A percentile compares a stretch with the other conserved stretches of the same genome.
Evolutionary conservation across 768 basidiomycete genomes (phyloP).

Genomic region (Tremella fuciformis): DNA sequence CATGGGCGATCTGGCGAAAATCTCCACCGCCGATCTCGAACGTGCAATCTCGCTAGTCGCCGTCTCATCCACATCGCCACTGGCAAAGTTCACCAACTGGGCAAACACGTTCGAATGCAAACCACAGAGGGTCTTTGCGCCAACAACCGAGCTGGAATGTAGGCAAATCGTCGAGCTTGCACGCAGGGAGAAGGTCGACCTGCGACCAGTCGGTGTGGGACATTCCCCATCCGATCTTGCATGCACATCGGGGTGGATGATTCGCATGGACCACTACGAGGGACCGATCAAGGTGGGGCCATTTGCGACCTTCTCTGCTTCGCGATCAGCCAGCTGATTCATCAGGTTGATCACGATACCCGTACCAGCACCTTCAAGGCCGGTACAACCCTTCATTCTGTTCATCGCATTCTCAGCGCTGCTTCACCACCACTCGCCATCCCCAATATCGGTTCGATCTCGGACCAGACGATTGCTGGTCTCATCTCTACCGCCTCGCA

Average conservation of each 20-base stretch:
- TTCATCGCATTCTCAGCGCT: constrained; percentile 66
- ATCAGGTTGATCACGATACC: constrained; percentile 37
- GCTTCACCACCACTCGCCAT: constrained; percentile 68
- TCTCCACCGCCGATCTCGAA: constrained; percentile 17
- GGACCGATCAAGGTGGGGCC: constrained; percentile 60
- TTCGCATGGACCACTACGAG: constrained; percentile 72
- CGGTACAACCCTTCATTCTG: constrained; percentile 61
- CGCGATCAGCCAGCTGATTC: not conserved
- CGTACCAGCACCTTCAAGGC: constrained; percentile 36
- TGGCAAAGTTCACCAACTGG: constrained; percentile 73
- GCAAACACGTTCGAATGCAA: constrained; percentile 64
- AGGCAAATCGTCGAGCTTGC: constrained; percentile 76
- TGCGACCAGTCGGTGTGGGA: constrained; percentile 83
- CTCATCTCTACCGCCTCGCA: constrained; percentile 92
- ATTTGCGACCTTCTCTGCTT: not conserved
- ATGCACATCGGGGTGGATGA: constrained; percentile 81
- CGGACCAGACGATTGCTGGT: constrained; percentile 90
- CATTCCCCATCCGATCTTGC: constrained; percentile 92
- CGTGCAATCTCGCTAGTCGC: constrained; percentile 28
- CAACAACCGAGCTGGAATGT: constrained; percentile 67
- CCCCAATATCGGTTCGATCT: constrained; percentile 91
- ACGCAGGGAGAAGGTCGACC: constrained; percentile 63
- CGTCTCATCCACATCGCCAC: constrained; percentile 28
- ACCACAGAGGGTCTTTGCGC: constrained; percentile 63
- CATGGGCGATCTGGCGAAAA: constrained; percentile 9